Evolutionary conservation across 1,284 basidiomycete genomes (phyloP), one percentile per base, ranked within the genome.

Genomic region (Xerocomus cyaneibrunnescens): DNA sequence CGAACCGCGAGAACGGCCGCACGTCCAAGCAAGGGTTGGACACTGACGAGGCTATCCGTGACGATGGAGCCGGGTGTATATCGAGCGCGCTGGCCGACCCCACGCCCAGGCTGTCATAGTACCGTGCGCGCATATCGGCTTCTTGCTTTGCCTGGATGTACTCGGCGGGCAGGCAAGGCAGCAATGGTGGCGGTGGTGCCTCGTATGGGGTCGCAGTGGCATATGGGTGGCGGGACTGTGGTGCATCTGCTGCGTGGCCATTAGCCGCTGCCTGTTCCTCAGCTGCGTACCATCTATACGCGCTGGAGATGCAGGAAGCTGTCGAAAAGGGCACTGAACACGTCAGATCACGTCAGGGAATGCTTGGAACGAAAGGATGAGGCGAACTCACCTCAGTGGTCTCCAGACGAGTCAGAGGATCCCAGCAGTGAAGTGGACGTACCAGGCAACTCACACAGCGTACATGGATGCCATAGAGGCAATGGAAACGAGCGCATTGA

Each of bases 81-180:
- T 57, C 54, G 13, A 66, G 57, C 3, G 53, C 59, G 14, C 40
- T 54, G 0, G 63, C 57, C 21, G 59, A 19, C 0, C 57, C 58
- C 9, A 55, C 50, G 4, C 60, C 62, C 19, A 57, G 39, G 30
- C 16, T 53, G 40, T 60, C 58, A 36, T 49, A 55, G 50, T 61
- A 60, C 23, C 57, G 63, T 13, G 78, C 72, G 9, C 84, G 78
- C 21, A 76, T 72, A 59, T 90, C 85, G 57, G 84, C 86, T 56
- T 84, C 81, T 55, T 80, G 80, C 25, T 88, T 90, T 68, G 90
- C 84, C 56, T 84, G 78, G 54, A 91, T 89, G 62, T 91, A 91
- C 45, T 87, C 81, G 8, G 68, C 79, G 5, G 88, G 87, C 0
- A 88, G 88, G 50, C 84, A 80, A 2, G 88, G 88, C 71, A 78